These are phyloP conservation scores for Phytophthora sp. DNA, from an alignment of 352 stramenopile genomes.

Conservation along the genomic window DNA sequence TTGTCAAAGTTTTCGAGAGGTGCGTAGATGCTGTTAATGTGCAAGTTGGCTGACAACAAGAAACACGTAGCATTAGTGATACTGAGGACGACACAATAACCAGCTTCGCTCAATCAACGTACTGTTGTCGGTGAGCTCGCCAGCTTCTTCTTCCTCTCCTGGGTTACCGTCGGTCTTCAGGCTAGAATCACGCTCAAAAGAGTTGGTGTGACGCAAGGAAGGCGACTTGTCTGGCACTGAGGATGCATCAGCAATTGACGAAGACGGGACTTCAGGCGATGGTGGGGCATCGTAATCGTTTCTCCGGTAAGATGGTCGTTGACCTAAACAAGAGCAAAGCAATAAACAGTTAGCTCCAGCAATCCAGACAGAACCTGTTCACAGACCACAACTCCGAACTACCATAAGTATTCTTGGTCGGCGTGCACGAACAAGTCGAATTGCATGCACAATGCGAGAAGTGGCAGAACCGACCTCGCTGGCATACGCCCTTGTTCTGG, in stretches of 20 bases:
- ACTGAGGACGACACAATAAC: not conserved
- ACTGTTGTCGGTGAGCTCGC: slow-evolving; percentile 72
- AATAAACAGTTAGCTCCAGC: slow-evolving; percentile 22
- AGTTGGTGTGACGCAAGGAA: slow-evolving; percentile 41
- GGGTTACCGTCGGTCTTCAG: slow-evolving; percentile 36
- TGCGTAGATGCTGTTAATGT: slow-evolving; percentile 73
- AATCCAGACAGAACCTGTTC: slow-evolving; percentile 1
- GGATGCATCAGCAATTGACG: slow-evolving; percentile 37
- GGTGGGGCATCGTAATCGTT: slow-evolving; percentile 85
- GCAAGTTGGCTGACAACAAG: slow-evolving; percentile 52
- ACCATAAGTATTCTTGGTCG: slow-evolving; percentile 88
- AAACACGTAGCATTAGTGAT: slow-evolving; percentile 5
- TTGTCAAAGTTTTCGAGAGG: slow-evolving; percentile 82
- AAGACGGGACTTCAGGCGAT: slow-evolving; percentile 50
- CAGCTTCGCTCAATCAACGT: slow-evolving; percentile 14
- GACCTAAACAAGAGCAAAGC: slow-evolving; percentile 43
- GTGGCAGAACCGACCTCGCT: slow-evolving; percentile 84
- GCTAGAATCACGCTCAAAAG: slow-evolving; percentile 57
- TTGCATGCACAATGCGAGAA: slow-evolving; percentile 91
- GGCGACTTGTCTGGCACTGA: slow-evolving; percentile 51
- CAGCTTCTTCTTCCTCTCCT: slow-evolving; percentile 71
- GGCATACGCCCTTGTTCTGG: slow-evolving; percentile 88
- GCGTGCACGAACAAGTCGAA: slow-evolving; percentile 83
- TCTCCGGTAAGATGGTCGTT: slow-evolving; percentile 79
- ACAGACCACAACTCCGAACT: slow-evolving; percentile 2